Percentiles rank a stretch among this genome's conserved stretches.
Evolutionary conservation across 768 basidiomycete species (phyloP).

Genomic region (Hebeloma cylindrosporum): DNA sequence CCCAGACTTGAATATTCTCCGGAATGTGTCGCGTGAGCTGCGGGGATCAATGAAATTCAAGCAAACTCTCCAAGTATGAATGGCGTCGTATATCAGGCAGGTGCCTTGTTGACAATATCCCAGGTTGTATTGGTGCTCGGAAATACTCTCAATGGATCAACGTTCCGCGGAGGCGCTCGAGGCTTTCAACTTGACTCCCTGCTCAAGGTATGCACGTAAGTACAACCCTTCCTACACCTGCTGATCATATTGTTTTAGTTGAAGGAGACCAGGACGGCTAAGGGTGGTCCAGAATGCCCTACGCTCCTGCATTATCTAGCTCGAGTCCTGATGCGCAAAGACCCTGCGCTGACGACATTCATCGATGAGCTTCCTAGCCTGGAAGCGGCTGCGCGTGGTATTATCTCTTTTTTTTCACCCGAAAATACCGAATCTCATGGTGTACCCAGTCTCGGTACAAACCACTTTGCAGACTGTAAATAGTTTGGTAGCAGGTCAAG

Average conservation of each 20-base stretch:
- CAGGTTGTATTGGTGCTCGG: constrained; percentile 77
- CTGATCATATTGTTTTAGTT: constrained; percentile 44
- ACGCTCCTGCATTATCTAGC: constrained; percentile 93
- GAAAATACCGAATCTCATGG: background rate
- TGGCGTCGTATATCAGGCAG: no score
- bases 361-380: constrained; percentile 79
- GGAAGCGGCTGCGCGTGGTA: constrained; percentile 82
- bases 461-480: constrained; percentile 60
- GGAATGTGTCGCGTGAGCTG: constrained; percentile 70
- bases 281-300: constrained; percentile 67
- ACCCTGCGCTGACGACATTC: constrained; percentile 67
- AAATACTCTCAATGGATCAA: constrained; percentile 79
- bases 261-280: constrained; percentile 79
- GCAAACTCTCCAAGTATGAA: constrained; percentile 65
- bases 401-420: constrained; percentile 19
- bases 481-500: constrained; percentile 53
- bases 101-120: no score
- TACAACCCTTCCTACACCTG: background rate
- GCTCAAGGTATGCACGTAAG: constrained; percentile 56
- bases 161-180: constrained; percentile 78
- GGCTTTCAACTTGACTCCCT: constrained; percentile 87
- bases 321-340: constrained; percentile 62
- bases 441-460: constrained; percentile 67
- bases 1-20: constrained; percentile 75
- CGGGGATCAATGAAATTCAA: constrained; percentile 64